These are phyloP conservation scores for Xylariaceae sp. DNA, from an alignment of 2,329 filamentous ascomycete species.

Conservation along the genomic window DNA sequence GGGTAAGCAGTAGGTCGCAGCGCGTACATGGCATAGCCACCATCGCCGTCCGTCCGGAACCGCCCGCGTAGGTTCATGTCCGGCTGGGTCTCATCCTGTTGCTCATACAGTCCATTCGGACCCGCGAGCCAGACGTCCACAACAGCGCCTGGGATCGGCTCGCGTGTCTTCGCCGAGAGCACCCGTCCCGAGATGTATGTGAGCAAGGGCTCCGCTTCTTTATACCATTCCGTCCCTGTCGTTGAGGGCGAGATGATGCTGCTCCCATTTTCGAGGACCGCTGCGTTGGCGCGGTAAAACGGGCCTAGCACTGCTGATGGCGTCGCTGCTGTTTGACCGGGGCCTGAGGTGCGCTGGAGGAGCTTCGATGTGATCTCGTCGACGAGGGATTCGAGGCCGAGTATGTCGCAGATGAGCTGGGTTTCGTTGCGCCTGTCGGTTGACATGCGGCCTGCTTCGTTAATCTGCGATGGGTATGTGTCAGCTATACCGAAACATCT, in stretches of 20 bases:
- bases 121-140: constrained; percentile 79
- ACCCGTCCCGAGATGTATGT: constrained; percentile 54
- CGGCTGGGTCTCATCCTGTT: constrained; percentile 66
- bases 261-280: constrained; percentile 63
- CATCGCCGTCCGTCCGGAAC: constrained; percentile 63
- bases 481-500: too few species aligned
- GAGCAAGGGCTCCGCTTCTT: constrained; percentile 34
- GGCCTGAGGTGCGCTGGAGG: constrained; percentile 62
- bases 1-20: constrained; percentile 57
- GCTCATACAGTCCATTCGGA: constrained; percentile 68
- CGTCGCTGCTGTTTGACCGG: constrained; percentile 49
- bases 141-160: constrained; percentile 60
- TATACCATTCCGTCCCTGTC: constrained; percentile 37
- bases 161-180: constrained; percentile 54
- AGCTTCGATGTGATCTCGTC: constrained; percentile 69
- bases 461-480: too few species aligned
- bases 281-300: constrained; percentile 75
- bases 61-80: constrained; percentile 73
- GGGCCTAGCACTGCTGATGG: constrained; percentile 78
- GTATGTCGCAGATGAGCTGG: constrained; percentile 62
- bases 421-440: constrained; percentile 62
- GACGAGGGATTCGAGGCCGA: constrained; percentile 72
- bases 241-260: constrained; percentile 55
- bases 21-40: constrained; percentile 60
- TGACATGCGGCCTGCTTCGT: constrained; percentile 62